Evolutionary conservation across 2,329 filamentous ascomycete species (phyloP).

Genomic region (Fusarium sp.): DNA sequence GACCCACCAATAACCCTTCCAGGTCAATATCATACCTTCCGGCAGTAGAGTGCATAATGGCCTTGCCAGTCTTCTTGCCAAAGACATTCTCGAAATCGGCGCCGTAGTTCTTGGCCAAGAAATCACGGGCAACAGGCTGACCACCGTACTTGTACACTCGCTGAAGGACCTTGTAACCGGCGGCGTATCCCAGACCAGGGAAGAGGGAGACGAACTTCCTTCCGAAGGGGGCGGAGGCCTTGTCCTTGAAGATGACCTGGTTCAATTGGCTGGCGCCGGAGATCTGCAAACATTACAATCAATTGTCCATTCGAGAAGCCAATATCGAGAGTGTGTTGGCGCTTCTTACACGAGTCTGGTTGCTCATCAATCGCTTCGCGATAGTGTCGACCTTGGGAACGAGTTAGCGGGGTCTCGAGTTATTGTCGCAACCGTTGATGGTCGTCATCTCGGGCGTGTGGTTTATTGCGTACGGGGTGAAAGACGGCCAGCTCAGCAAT

Average conservation of each 20-base stretch:
- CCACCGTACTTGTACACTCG: slow-evolving; percentile 99
- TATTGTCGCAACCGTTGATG: slow-evolving; percentile 12
- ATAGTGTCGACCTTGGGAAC: slow-evolving; percentile 88
- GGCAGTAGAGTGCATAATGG: slow-evolving; percentile 96
- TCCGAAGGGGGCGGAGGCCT: slow-evolving; percentile 77
- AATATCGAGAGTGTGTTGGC: slow-evolving; percentile 55
- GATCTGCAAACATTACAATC: slow-evolving; percentile 49
- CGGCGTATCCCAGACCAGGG: slow-evolving; percentile 96
- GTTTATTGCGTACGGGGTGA: slow-evolving; percentile 77
- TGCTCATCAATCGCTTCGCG: slow-evolving; percentile 99
- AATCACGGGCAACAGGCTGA: slow-evolving; percentile 95
- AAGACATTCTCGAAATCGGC: slow-evolving; percentile 89
- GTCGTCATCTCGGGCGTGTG: slow-evolving; percentile 25
- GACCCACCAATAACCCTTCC: background rate
- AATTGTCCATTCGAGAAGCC: slow-evolving; percentile 25
- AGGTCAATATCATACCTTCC: slow-evolving; percentile 74
- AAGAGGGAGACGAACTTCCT: slow-evolving; percentile 96
- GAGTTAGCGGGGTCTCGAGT: slow-evolving; percentile 39
- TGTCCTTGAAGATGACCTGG: slow-evolving; percentile 93
- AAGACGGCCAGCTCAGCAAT: slow-evolving; percentile 95
- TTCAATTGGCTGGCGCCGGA: slow-evolving; percentile 75
- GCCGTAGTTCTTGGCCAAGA: slow-evolving; percentile 83
- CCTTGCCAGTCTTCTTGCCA: slow-evolving; percentile 97
- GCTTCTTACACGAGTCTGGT: slow-evolving; percentile 78
- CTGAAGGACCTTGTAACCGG: slow-evolving; percentile 97